Percentiles rank a stretch among this genome's conserved stretches.
phyloP scores from a whole-genome alignment of 2,329 filamentous ascomycete species.

The Grosmannia huntii region DNA sequence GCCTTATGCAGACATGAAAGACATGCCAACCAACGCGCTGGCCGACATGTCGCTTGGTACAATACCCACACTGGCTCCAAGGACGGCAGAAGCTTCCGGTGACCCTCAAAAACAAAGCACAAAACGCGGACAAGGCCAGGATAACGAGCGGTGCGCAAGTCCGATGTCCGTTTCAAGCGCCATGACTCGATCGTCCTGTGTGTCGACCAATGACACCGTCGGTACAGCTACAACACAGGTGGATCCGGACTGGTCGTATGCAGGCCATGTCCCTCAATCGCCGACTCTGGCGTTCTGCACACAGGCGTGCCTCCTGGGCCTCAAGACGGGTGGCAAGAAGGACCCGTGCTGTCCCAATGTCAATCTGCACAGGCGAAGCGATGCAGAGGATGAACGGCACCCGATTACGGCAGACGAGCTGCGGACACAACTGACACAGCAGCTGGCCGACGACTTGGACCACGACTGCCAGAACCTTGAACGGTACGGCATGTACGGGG shows the following conservation, averaged over 20 bases:
- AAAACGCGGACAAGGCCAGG: background rate
- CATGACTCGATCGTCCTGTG: background rate
- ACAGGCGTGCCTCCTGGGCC: slow-evolving; percentile 1
- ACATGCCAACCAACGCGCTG: background rate
- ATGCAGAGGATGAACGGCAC: background rate
- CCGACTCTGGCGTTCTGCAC: slow-evolving; percentile 1
- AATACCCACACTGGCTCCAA: background rate
- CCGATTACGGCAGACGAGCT: background rate
- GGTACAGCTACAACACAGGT: background rate
- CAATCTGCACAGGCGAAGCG: background rate
- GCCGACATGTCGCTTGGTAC: background rate
- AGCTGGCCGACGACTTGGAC: slow-evolving; percentile 4
- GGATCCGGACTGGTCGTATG: background rate
- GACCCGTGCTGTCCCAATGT: slow-evolving; percentile 4
- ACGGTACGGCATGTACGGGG: slow-evolving; percentile 2
- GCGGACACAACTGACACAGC: background rate
- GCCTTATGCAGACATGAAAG: background rate
- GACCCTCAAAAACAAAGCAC: background rate
- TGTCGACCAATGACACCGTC: background rate
- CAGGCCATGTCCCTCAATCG: background rate
- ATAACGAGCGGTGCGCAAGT: background rate
- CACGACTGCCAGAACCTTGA: slow-evolving; percentile 1
- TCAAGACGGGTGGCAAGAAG: background rate
- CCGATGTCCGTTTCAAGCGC: background rate
- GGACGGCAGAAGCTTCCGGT: background rate